Base-by-base conservation (phyloP, 1,284 basidiomycete genomes). In the Blastosporella zonata region DNA sequence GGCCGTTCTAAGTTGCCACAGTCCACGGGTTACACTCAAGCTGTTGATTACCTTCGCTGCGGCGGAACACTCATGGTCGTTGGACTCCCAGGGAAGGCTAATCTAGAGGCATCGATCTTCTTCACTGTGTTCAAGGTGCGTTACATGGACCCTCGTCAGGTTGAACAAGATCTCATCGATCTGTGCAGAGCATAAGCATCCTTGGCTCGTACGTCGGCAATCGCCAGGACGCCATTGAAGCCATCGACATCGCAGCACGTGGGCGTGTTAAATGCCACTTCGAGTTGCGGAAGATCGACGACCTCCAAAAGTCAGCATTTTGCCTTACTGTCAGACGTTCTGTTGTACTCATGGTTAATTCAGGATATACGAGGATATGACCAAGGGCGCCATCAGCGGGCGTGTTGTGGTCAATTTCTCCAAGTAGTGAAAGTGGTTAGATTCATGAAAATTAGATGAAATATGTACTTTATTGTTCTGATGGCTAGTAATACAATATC, bases 171-270 rank as follows among this genome's bases (percentile, higher is more conserved):
- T 36, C 34, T 36, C 12, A 12, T 28, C 15, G 13, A 33, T 15
- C 27, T 7, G 39, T 20, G 22, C 45, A 73, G 67, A 77, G 72
- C 58, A 82, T 87, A 55, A 77, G 71, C 49, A 82, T 91, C 61
- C 71, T 82, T 44, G 87, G 87, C 6, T 85, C 82, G 2, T 91
- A 90, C 61, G 87, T 93, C 44, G 89, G 77, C 13, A 85, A 84
- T 60, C 75, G 87, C 37, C 84, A 87, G 60, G 89, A 91, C 59
- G 78, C 86, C 6, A 61, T 73, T 13, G 89, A 93, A 62, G 85
- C 90, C 1, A 65, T 92, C 22, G 74, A 79, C 1, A 80, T 92
- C 23, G 90, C 86, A 6, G 79, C 85, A 0, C 61, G 70, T 6
- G 89, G 87, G 12, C 75, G 78, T 40, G 84, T 90, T 43, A 82